Base-by-base conservation (phyloP, 2,329 filamentous ascomycete genomes). In the Fusarium siculi region DNA sequence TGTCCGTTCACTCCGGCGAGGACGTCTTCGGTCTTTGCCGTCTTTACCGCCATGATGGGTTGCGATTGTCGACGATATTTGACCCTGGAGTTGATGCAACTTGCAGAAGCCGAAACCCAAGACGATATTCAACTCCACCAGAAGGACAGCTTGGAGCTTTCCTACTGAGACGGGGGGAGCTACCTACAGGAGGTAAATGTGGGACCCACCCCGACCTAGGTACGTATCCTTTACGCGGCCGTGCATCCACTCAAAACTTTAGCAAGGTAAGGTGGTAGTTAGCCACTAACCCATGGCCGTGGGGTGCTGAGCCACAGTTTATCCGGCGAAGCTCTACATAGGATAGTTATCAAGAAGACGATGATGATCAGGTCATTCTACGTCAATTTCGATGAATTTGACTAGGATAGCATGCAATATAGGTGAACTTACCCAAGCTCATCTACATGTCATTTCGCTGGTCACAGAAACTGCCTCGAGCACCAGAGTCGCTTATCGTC, bases 1-100 rank as follows among this genome's bases (percentile, higher is more conserved):
- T 92, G 89, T 78, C 92, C 93, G 81, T 91, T 92, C 82, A 93
- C 93, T 86, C 93, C 91, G 81, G 94, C 89, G 81, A 96, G 87
- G 79, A 86, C 82, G 76, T 87, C 86, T 80, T 89, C 77, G 59
- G 81, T 76, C 75, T 81, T 77, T 77, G 80, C 81, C 84, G 84
- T 82, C 75, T 80, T 77, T 76, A 79, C 81, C 84, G 84, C 82
- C 85, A 86, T 87, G 70, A 76, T 85, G 82, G 72, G 81, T 79
- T 80, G 75, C 75, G 69, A 76, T 73, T 75, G 75, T 76, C 74
- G 78, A 78, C 76, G 73, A 79, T 80, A 70, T 60, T 66, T 79
- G 72, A 73, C 68, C 67, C 49, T 72, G 55, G 68, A 63, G 76
- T 80, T 79, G 79, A 78, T 81, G 80, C 78, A 80, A 75, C 77